Base-by-base conservation (phyloP, 2,329 filamentous ascomycete species). In the Pseudocercospora macadamiae region DNA sequence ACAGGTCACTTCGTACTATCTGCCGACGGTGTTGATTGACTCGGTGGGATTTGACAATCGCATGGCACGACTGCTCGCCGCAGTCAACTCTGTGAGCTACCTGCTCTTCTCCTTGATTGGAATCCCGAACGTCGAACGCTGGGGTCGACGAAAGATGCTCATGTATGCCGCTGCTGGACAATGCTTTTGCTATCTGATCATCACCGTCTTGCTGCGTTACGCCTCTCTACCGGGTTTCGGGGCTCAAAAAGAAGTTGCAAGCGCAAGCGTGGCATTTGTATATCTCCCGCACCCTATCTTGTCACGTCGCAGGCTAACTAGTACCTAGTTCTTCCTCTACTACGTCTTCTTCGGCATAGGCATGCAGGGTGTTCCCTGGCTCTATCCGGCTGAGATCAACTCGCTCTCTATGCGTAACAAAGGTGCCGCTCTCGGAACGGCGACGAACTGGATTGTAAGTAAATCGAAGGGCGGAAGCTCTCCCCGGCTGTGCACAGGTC, bases 141-240 rank as follows among this genome's bases (percentile, higher is more conserved):
- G 80, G 62, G 84, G 84, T 16, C 79, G 84, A 4, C 76, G 84
- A 7, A 85, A 84, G 67, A 76, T 86, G 70, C 83, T 87, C 79
- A 79, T 86, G 68, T 85, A 80, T 66, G 79, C 81, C 1, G 79
- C 81, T 0, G 74, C 76, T 1, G 81, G 82, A 1, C 82, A 84
- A 70, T 78, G 74, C 56, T 72, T 82, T 51, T 83, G 79, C 63
- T 84, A 82, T 60, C 60, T 79, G 5, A 71, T 82, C 61, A 83
- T 84, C 65, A 82, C 80, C 0, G 72, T 82, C 12, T 75, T 80
- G n/a, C 72, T 83, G 6, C 70, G 76, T 1, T 79, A 76, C 60
- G 44, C 51, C 21, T 75, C 75, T 55, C 74, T 77, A 23, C 57
- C 64, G 7, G 68, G 68, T 7, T 71, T 66, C 45, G 54, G 64